Base-by-base conservation (phyloP, 2,329 filamentous ascomycete species). In the Colletotrichum phormii region DNA sequence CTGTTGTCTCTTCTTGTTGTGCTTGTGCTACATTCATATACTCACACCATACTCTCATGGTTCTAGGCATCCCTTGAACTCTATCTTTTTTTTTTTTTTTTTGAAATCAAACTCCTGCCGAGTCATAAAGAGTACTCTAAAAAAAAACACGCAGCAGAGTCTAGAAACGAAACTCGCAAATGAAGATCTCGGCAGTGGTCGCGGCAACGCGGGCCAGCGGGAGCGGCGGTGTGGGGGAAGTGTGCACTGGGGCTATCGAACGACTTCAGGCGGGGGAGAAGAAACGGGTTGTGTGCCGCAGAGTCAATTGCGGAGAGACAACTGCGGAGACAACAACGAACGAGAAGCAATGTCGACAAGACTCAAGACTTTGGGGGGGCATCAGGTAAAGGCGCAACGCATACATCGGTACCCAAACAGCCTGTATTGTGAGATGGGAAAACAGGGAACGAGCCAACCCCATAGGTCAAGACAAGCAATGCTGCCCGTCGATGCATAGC, bases 181-280 rank as follows among this genome's bases (percentile, higher is more conserved):
- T 31, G 12, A 7, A 3, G 22, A 31, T 9, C 29, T 26, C 37
- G 46, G 60, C 60, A 24, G 46, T 63, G n/a, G 46, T 51, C 22
- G 22, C 29, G 60, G 60, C n/a, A 63, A 53, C 42, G 46, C 46
- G 59, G 59, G 59, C 61, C 46, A 63, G 18, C 61, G 61, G 61
- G 29, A 37, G 29, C 61, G 49, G 61, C 61, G 53, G 15, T 53
- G 22, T 46, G 29, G 46, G 18, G 15, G 18, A 31, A 6, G 18
- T 33, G 4, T 5, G 33, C 60, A 35, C n/a, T 31, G 26, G 26
- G 42, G 22, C 51, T 9, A 64, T 54, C 49, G 29, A 54, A 54
- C 61, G 49, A 64, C 35, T 31, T 26, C 24, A 15, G 61, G 61
- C 46, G 61, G 61, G 60, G 49, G 24, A 29, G 26, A 61, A 37